Evolutionary conservation across 192 early-diverging fungal species (phyloP), one percentile per base, ranked within the genome.

Genomic region (Backusella parvicylindrica): DNA sequence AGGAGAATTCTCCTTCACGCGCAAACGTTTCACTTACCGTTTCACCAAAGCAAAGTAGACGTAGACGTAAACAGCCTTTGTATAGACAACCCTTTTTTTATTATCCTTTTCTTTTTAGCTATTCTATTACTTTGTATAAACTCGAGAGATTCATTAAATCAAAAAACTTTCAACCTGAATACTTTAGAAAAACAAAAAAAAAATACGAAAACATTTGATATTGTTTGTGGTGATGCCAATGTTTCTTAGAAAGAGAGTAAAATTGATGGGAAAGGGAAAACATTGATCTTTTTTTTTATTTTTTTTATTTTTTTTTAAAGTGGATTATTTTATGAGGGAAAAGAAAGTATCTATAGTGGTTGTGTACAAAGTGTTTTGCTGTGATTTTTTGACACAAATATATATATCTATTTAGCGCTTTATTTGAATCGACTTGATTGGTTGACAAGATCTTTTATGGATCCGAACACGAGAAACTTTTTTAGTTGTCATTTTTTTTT

Each of bases 1-100:
- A 26, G 97, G 97, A 72, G 97, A 98, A 84, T 98, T 98, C 71
- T 90, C 95, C 9, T 90, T 92, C 36, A 97, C 97, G 13, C 86
- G 94, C 75, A 95, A 97, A 84, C 78, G 87, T 71, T 95, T 96
- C 77, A 79, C 83, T 15, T 98, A 93, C 79, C 86, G 91, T 53
- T 85, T 91, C 65, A 93, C 92, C 53, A 95, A 95, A 78, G 88
- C 87, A 82, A 90, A 87, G 68, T 94, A 87, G 88, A 73, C 26
- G 68, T 94, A 87, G 86, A 73, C 53, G 23, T 26, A 60, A 60
- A 15, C 53, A 60, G 53, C 53, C 26, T 60, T 60, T 60, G 53
- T 60, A 60, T 60, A 60, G 53, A 60, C 23, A 60, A 7, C 16
- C 16, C 16, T 53, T n/a, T 21, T 60, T 60, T 60, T 28, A 12